Evolutionary conservation across 164 flowering plant genomes (phyloP).

Genomic region (Aristolochia fimbriata): DNA sequence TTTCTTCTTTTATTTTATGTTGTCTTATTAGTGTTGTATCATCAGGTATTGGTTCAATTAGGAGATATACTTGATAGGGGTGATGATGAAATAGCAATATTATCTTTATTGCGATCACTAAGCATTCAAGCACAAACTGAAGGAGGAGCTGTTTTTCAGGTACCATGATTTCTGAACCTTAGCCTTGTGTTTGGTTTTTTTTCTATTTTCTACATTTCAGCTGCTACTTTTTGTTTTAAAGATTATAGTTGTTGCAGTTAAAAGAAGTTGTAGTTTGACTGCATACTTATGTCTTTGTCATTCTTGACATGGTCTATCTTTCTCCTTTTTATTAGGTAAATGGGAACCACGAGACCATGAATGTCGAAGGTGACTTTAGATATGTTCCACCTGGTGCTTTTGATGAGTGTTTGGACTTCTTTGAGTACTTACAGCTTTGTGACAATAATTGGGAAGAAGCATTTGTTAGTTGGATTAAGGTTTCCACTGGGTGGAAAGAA

Average conservation of each 20-base stretch:
- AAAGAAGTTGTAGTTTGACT: background rate
- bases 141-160: constrained; percentile 99
- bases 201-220: too few relatives aligned
- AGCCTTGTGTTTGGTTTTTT: too few relatives aligned
- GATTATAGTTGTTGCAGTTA: too few relatives aligned
- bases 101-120: constrained; percentile 68
- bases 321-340: constrained; percentile 41
- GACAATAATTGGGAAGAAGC: constrained; percentile 64
- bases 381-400: constrained; percentile 74
- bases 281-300: background rate
- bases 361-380: constrained; percentile 92
- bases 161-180: background rate
- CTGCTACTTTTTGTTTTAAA: too few relatives aligned
- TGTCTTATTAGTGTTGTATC: background rate
- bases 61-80: constrained; percentile 92
- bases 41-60: constrained; percentile 70
- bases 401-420: constrained; percentile 68
- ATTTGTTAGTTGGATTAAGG: constrained; percentile 50
- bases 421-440: constrained; percentile 47
- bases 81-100: constrained; percentile 83
- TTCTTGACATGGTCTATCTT: background rate
- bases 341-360: constrained; percentile 97
- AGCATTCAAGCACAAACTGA: constrained; percentile 57
- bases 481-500: constrained; percentile 43
- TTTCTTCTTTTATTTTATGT: background rate